phyloP scores from a whole-genome alignment of 129 eudicot genomes.

The Lactuca saligna region DNA sequence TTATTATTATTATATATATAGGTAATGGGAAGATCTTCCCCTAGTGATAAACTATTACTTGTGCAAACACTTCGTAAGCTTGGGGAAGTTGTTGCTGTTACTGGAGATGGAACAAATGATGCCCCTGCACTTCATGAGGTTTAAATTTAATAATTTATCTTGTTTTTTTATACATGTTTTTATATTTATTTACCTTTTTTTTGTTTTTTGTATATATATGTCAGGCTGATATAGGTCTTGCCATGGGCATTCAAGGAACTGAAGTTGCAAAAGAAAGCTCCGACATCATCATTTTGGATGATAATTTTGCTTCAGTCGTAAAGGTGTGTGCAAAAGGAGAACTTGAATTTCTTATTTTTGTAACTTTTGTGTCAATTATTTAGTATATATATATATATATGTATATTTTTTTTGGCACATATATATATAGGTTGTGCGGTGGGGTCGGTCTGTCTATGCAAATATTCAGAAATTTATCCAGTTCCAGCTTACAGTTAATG shows the following conservation, averaged over 20 bases:
- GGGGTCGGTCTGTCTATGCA: conserved; percentile 99
- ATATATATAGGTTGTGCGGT: conserved; percentile 78
- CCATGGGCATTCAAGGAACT: conserved; percentile 98
- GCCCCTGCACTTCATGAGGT: conserved; percentile 99
- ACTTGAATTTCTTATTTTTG: conserved; percentile 3
- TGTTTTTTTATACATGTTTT: background rate
- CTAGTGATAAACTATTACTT: conserved; percentile 88
- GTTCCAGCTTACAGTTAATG: conserved; percentile 96
- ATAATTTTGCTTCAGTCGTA: conserved; percentile 92
- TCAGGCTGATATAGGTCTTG: conserved; percentile 93
- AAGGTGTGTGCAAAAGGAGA: conserved; percentile 63
- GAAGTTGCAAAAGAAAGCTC: conserved; percentile 99
- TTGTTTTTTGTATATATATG: conserved; percentile 14
- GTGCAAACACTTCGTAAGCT: conserved; percentile 80
- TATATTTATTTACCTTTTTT: background rate
- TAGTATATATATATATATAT: no score
- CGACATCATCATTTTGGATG: conserved; percentile 89
- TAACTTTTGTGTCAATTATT: conserved; percentile 14
- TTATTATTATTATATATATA: conserved; percentile 5
- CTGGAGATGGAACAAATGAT: conserved; percentile 98
- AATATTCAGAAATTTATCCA: conserved; percentile 95
- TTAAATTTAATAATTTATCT: conserved; percentile 10
- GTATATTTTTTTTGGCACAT: no score
- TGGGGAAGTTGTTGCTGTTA: conserved; percentile 95
- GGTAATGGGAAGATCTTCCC: conserved; percentile 99